Evolutionary conservation across 108 stramenopile genomes (phyloP).

Genomic region (Mediolabrus comicus): DNA sequence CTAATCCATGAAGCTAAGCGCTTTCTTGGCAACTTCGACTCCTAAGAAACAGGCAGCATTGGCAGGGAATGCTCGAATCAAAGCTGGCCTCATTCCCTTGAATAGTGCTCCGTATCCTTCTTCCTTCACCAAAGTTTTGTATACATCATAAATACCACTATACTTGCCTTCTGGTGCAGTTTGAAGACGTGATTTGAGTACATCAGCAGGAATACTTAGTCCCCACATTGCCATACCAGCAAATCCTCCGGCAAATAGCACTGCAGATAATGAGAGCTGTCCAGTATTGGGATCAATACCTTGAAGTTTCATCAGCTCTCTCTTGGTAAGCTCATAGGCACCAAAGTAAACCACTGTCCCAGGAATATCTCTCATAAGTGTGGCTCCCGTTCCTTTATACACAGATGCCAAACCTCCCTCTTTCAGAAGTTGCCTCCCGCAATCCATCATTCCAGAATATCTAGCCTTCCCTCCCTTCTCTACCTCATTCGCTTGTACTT

Average conservation of each 20-base stretch:
- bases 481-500: slow-evolving; percentile 66
- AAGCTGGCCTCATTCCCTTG: slow-evolving; percentile 79
- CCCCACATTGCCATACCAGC: slow-evolving; percentile 90
- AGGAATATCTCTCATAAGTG: slow-evolving; percentile 85
- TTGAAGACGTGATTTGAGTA: slow-evolving; percentile 84
- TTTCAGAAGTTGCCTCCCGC: slow-evolving; percentile 52
- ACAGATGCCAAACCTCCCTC: slow-evolving; percentile 78
- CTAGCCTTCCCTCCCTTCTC: slow-evolving; percentile 58
- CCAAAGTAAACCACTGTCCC: slow-evolving; percentile 90
- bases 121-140: slow-evolving; percentile 64
- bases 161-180: slow-evolving; percentile 79
- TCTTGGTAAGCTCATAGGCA: slow-evolving; percentile 75
- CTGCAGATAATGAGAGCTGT: slow-evolving; percentile 58
- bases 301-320: slow-evolving; percentile 58
- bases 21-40: slow-evolving; percentile 75
- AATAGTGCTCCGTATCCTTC: slow-evolving; percentile 85
- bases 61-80: slow-evolving; percentile 92
- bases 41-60: slow-evolving; percentile 93
- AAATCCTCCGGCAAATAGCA: slow-evolving; percentile 81
- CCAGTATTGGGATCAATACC: slow-evolving; percentile 69
- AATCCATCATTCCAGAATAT: slow-evolving; percentile 79
- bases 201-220: slow-evolving; percentile 85
- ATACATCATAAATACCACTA: slow-evolving; percentile 61
- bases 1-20: slow-evolving; percentile 68
- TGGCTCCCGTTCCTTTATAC: slow-evolving; percentile 78